These are phyloP conservation scores for Pichia exigua DNA, from an alignment of 805 yeast genomes.

Conservation along the genomic window DNA sequence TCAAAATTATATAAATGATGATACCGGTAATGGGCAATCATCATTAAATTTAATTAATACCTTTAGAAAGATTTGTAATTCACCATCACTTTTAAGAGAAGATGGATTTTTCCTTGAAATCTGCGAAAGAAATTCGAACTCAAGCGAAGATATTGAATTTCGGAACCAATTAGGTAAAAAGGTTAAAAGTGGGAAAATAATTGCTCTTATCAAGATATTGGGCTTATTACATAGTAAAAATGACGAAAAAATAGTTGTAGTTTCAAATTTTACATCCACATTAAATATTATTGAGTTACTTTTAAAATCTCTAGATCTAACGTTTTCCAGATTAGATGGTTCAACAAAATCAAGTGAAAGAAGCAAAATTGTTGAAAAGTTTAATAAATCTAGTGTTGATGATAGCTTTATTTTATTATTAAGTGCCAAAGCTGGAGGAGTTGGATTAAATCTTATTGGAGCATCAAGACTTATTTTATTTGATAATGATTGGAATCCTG, in stretches of 20 bases:
- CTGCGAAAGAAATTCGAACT: slow-evolving; percentile 13
- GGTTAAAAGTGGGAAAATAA: slow-evolving; percentile 55
- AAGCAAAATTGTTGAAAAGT: slow-evolving; percentile 55
- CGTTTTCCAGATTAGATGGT: slow-evolving; percentile 72
- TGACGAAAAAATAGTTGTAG: slow-evolving; percentile 73
- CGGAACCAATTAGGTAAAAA: slow-evolving; percentile 26
- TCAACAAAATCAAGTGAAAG: slow-evolving; percentile 63
- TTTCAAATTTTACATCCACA: slow-evolving; percentile 84
- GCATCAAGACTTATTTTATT: slow-evolving; percentile 79
- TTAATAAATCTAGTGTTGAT: slow-evolving; percentile 42
- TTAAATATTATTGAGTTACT: slow-evolving; percentile 64
- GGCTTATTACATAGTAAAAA: slow-evolving; percentile 34
- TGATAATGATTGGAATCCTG: slow-evolving; percentile 97
- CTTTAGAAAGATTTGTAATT: slow-evolving; percentile 76
- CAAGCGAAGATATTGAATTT: slow-evolving; percentile 17
- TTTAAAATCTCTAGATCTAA: slow-evolving; percentile 39
- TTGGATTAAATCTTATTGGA: slow-evolving; percentile 83
- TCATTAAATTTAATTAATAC: slow-evolving; percentile 64
- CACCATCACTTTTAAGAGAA: slow-evolving; percentile 54
- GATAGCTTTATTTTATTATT: slow-evolving; percentile 58
- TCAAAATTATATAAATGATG: slow-evolving; percentile 22
- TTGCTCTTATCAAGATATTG: slow-evolving; percentile 44
- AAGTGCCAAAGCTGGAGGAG: slow-evolving; percentile 90
- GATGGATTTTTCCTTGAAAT: slow-evolving; percentile 39
- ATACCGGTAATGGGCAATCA: slow-evolving; percentile 25